A percentile compares a stretch with the other conserved stretches of the same genome.
Evolutionary conservation across 2,329 filamentous ascomycete species (phyloP).

Genomic region (Aspergillus persii): DNA sequence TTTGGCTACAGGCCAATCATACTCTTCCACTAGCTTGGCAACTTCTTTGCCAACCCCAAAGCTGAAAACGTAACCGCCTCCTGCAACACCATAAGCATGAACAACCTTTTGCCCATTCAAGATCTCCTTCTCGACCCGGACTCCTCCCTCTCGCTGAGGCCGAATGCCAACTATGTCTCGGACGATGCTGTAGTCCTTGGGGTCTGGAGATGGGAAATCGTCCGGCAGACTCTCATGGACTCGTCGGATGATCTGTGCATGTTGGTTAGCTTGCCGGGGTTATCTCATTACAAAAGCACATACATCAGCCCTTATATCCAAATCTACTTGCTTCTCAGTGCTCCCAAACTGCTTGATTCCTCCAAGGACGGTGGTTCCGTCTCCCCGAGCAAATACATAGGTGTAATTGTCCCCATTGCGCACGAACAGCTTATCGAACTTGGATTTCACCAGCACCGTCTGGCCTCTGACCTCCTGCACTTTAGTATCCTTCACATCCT

Average conservation of each 20-base stretch:
- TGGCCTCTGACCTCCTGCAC: constrained; percentile 21
- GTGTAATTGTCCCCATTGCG: constrained; percentile 6
- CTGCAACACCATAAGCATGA: constrained; percentile 27
- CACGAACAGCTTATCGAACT: constrained; percentile 6
- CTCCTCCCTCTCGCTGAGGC: constrained; percentile 13
- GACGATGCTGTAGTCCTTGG: constrained; percentile 20
- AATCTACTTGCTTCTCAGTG: neutral
- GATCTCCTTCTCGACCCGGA: constrained; percentile 28
- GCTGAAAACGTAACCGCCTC: constrained; percentile 28
- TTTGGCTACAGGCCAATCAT: neutral
- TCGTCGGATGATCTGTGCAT: constrained; percentile 18
- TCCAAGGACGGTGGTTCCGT: constrained; percentile 10
- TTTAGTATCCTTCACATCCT: constrained; percentile 16
- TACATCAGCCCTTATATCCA: neutral
- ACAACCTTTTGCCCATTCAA: constrained; percentile 27
- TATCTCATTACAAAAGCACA: neutral
- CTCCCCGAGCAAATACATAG: constrained; percentile 6
- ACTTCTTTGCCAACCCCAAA: constrained; percentile 18
- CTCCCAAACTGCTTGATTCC: constrained; percentile 6
- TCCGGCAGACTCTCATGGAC: constrained; percentile 21
- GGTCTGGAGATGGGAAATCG: constrained; percentile 13
- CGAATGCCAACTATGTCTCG: constrained; percentile 26
- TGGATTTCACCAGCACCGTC: constrained; percentile 1
- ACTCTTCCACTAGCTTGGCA: neutral
- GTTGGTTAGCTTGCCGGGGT: neutral